Percentiles rank a stretch among this genome's conserved stretches.
Conservation (phyloP, 805 yeast genomes). For the Candida coquimbonensis region DNA sequence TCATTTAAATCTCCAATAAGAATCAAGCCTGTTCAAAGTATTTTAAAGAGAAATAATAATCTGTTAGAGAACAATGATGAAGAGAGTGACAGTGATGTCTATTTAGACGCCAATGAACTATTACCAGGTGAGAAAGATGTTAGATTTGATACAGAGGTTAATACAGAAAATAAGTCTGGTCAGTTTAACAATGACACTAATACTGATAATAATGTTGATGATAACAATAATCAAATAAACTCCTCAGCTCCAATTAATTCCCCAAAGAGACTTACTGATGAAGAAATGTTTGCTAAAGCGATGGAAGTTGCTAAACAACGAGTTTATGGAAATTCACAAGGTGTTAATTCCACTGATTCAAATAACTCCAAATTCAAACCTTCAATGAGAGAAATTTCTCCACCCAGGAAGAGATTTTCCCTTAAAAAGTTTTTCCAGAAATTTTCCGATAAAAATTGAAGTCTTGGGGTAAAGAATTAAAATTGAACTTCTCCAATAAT, state of each 20-base stretch:
- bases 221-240: neutral
- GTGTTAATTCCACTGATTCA: neutral
- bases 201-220: too few species aligned
- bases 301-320: constrained; percentile 7
- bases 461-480: too few species aligned
- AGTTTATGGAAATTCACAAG: constrained; percentile 7
- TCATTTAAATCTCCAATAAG: neutral
- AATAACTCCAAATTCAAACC: neutral
- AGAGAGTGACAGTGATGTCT: constrained; percentile 20
- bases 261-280: constrained; percentile 1
- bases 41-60: neutral
- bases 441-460: neutral
- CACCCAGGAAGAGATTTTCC: neutral
- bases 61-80: neutral
- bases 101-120: constrained; percentile 18
- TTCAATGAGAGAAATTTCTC: neutral
- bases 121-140: constrained; percentile 7
- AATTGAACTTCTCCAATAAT: too few species aligned
- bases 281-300: constrained; percentile 27
- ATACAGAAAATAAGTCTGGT: too few species aligned
- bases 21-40: neutral
- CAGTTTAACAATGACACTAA: too few species aligned
- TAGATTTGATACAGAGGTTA: too few species aligned
- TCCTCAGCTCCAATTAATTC: neutral
- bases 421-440: constrained; percentile 6